Evolutionary conservation across 1,284 basidiomycete genomes (phyloP).

Genomic region (Cryptococcus depauperatus): DNA sequence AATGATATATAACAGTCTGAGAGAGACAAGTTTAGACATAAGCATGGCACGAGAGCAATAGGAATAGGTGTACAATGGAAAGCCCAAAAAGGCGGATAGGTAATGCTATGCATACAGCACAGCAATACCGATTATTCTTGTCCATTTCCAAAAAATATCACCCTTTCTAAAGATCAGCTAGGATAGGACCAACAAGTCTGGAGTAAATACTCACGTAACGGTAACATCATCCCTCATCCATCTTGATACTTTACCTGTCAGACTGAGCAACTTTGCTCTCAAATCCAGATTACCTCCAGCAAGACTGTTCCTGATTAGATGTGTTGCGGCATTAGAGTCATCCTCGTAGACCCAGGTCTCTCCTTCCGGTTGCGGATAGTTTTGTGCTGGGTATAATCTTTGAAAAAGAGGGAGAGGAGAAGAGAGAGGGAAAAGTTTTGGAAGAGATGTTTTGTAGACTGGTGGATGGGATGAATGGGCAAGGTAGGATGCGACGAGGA

Average conservation of each 20-base stretch:
- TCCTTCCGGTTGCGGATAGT: slow-evolving; percentile 21
- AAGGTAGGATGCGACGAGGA: slow-evolving; percentile 77
- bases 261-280: slow-evolving; percentile 68
- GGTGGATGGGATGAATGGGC: slow-evolving; percentile 52
- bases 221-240: slow-evolving; percentile 81
- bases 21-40: too few species aligned
- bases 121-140: too few species aligned
- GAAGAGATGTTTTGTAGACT: slow-evolving; percentile 27
- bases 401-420: slow-evolving; percentile 17
- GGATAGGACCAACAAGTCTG: neutral
- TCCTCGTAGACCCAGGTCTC: slow-evolving; percentile 64
- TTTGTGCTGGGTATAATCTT: slow-evolving; percentile 37
- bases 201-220: slow-evolving; percentile 83
- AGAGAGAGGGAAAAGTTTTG: slow-evolving; percentile 22
- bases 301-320: slow-evolving; percentile 88
- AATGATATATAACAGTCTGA: too few species aligned
- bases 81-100: too few species aligned
- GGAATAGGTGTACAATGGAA: too few species aligned
- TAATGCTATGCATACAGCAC: too few species aligned
- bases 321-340: slow-evolving; percentile 82
- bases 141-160: too few species aligned
- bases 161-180: neutral
- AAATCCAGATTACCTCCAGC: slow-evolving; percentile 68
- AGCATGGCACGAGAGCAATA: too few species aligned
- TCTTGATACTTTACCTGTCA: slow-evolving; percentile 71